Conservation (phyloP, 2,329 filamentous ascomycete genomes). For the Colletotrichum costaricense region DNA sequence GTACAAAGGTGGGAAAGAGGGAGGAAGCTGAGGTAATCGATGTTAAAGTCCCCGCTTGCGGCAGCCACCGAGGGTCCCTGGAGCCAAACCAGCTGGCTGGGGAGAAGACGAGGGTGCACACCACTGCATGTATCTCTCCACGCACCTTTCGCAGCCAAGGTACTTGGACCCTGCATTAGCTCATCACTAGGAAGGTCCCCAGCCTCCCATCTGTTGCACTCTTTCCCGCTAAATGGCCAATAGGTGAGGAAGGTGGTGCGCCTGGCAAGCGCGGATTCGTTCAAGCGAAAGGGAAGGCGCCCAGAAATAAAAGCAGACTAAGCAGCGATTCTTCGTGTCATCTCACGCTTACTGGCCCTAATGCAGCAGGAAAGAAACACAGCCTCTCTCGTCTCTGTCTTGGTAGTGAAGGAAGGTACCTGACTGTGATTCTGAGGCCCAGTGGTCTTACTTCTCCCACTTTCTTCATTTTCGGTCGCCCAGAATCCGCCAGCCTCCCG, state of each 20-base stretch:
- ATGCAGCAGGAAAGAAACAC: not conserved
- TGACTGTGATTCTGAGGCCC: no score
- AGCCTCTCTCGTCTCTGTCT: not conserved
- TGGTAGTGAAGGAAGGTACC: no score
- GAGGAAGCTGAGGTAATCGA: not conserved
- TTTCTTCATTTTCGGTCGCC: not conserved
- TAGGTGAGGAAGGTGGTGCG: not conserved
- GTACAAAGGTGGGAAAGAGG: not conserved
- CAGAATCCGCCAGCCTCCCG: constrained; percentile 16
- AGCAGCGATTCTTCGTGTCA: not conserved
- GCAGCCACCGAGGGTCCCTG: not conserved
- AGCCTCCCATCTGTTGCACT: not conserved
- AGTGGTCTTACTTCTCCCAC: not conserved
- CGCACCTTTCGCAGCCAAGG: no score
- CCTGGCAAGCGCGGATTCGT: not conserved
- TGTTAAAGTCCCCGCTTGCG: not conserved
- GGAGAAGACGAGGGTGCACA: not conserved
- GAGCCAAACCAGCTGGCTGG: not conserved
- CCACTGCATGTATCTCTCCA: not conserved
- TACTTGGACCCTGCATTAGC: constrained; percentile 10
- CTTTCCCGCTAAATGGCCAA: not conserved
- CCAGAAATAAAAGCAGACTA: not conserved
- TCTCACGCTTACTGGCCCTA: not conserved
- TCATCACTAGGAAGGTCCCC: not conserved
- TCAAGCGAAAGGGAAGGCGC: not conserved